Percentiles rank a stretch among this genome's conserved stretches.
These are phyloP conservation scores for Cajanus cajan DNA, from an alignment of 306 rosid genomes.

Conservation along the genomic window DNA sequence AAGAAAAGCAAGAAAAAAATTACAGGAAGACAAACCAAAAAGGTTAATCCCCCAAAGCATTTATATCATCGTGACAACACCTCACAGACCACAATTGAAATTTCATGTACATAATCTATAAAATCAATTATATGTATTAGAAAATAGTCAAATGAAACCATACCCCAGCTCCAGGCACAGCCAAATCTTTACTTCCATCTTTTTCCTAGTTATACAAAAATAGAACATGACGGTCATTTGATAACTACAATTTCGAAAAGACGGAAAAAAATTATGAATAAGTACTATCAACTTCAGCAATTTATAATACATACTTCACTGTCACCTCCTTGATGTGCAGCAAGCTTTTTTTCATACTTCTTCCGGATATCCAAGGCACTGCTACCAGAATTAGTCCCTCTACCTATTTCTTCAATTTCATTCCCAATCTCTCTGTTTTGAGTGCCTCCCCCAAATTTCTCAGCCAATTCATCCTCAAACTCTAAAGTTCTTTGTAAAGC, in stretches of 20 bases:
- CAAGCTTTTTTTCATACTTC: slow-evolving; percentile 89
- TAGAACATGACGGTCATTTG: slow-evolving; percentile 30
- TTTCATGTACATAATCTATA: neutral
- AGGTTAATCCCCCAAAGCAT: slow-evolving; percentile 32
- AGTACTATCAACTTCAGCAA: slow-evolving; percentile 15
- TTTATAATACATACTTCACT: slow-evolving; percentile 54
- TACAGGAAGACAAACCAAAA: slow-evolving; percentile 11
- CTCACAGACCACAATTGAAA: neutral
- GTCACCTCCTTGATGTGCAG: slow-evolving; percentile 74
- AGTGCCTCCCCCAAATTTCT: slow-evolving; percentile 93
- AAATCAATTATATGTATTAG: slow-evolving; percentile 20
- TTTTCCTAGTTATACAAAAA: slow-evolving; percentile 62
- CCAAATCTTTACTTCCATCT: slow-evolving; percentile 70
- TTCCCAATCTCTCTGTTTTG: slow-evolving; percentile 73
- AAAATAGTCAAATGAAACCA: slow-evolving; percentile 16
- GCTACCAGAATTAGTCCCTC: slow-evolving; percentile 55
- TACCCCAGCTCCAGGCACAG: slow-evolving; percentile 99
- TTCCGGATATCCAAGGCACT: slow-evolving; percentile 87
- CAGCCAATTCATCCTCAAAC: slow-evolving; percentile 98
- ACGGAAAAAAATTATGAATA: neutral
- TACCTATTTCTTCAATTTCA: slow-evolving; percentile 89
- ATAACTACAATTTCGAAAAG: slow-evolving; percentile 9
- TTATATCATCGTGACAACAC: slow-evolving; percentile 11
- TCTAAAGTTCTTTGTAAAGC: slow-evolving; percentile 95
- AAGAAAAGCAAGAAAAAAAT: neutral